A percentile compares a stretch with the other conserved stretches of the same genome.
phyloP scores from a whole-genome alignment of 164 flowering plant genomes.

The Cinnamomum chago region DNA sequence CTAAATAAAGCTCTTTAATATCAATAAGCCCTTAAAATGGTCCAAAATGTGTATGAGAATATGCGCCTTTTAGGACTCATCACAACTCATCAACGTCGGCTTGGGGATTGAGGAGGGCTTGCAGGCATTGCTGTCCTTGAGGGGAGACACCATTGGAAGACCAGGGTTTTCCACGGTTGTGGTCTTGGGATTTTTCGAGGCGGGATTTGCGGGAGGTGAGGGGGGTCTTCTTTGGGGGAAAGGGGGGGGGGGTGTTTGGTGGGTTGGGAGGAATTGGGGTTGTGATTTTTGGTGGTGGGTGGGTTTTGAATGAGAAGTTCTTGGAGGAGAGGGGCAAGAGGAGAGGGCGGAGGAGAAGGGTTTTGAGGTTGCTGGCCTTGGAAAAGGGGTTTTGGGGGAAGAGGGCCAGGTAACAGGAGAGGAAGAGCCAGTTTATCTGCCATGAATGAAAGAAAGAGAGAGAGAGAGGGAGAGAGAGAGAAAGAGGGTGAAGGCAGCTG shows the following conservation, averaged over 20 bases:
- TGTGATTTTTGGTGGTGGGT: constrained; percentile 32
- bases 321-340: constrained; percentile 28
- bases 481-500: too few relatives aligned
- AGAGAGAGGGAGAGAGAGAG: too few relatives aligned
- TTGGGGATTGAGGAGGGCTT: constrained; percentile 32
- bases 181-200: constrained; percentile 53
- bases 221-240: constrained; percentile 7
- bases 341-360: constrained; percentile 15
- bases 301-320: constrained; percentile 18
- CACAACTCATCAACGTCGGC: constrained; percentile 21
- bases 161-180: constrained; percentile 84
- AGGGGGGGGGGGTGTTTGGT: too few relatives aligned
- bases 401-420: too few relatives aligned
- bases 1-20: too few relatives aligned
- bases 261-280: constrained; percentile 1
- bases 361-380: not conserved
- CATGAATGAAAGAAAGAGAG: too few relatives aligned
- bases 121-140: constrained; percentile 47
- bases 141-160: constrained; percentile 43
- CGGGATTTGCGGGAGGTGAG: constrained; percentile 24
- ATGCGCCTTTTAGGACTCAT: too few relatives aligned
- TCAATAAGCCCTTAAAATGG: too few relatives aligned
- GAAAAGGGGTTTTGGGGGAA: too few relatives aligned
- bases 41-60: too few relatives aligned
- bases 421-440: too few relatives aligned